Base-by-base conservation (phyloP, 2,329 filamentous ascomycete genomes). In the Colletotrichum ledebouriae region DNA sequence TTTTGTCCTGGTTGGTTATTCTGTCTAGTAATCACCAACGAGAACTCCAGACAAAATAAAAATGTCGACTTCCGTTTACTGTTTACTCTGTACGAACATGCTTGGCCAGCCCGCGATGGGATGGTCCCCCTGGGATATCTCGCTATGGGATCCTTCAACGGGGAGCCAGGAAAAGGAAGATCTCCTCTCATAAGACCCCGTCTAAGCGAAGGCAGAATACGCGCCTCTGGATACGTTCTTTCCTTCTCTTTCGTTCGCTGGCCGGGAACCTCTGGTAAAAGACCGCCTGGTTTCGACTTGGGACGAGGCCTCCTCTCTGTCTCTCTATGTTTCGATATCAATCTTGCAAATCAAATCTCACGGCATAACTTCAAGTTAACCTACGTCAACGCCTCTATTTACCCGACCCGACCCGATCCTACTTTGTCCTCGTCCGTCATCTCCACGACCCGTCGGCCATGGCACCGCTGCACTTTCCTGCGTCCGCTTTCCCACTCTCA, bases 401-500 rank as follows among this genome's bases (percentile, higher is more conserved):
- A n/a, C n/a, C n/a, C 15, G 34, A 52, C 49, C 49, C 49, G 25
- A 52, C 49, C 15, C 20, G 29, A 55, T 37, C 59, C 37, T 61
- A 29, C 25, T 5, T 6, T 4, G 22, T 22, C 22, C 22, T 22
- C 22, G 22, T 22, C 22, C 22, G 22, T 22, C 22, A 22, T 22
- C 22, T 22, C 22, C 22, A 22, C 22, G 22, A 22, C 22, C 22
- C 22, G 22, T 22, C 22, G 22, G 22, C 22, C 22, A 22, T 22
- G 22, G 22, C 22, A 22, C 22, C 4, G 22, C 4, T 22, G 22
- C 22, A 29, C 25, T 44, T 49, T 49, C 34, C 63, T 65, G 46
- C 57, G 55, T 62, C 52, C 59, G 44, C 49, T 50, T 42, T 63
- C 64, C 37, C 59, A 63, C 52, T 12, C 20, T 57, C 41, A 41